phyloP scores from a whole-genome alignment of 345 rosid species.

The Citrus cavaleriei region DNA sequence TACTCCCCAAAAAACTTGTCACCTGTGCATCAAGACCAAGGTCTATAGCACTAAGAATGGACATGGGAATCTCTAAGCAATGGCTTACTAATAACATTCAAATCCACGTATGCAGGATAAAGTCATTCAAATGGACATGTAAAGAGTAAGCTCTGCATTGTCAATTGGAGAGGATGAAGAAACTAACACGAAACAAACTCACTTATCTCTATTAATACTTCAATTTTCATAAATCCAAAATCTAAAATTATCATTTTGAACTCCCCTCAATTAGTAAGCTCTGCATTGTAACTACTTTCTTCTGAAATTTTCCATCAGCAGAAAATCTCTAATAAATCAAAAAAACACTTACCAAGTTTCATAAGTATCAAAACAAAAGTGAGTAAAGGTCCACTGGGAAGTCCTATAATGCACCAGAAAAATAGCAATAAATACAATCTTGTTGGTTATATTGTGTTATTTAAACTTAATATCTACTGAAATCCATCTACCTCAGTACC shows the following conservation, averaged over 20 bases:
- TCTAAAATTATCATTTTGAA: neutral
- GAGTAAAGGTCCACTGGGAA: too few species aligned
- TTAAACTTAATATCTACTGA: neutral
- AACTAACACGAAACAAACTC: neutral
- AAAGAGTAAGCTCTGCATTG: neutral
- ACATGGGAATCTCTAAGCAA: neutral
- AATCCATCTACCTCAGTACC: neutral
- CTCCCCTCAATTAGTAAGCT: neutral
- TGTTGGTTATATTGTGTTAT: neutral
- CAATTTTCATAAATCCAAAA: neutral
- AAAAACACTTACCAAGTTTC: too few species aligned
- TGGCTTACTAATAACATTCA: neutral
- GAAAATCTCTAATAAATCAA: neutral
- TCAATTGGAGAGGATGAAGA: neutral
- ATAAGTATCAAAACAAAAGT: too few species aligned
- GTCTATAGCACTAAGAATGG: neutral
- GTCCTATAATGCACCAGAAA: neutral
- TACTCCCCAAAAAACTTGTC: neutral
- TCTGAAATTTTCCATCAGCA: neutral
- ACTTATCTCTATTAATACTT: neutral
- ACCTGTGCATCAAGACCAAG: neutral
- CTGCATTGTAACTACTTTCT: neutral
- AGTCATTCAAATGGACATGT: neutral
- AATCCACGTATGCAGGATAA: neutral
- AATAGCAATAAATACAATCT: neutral